Base-by-base conservation (phyloP, 805 yeast genomes). In the Hanseniaspora pseudoguilliermondii region DNA sequence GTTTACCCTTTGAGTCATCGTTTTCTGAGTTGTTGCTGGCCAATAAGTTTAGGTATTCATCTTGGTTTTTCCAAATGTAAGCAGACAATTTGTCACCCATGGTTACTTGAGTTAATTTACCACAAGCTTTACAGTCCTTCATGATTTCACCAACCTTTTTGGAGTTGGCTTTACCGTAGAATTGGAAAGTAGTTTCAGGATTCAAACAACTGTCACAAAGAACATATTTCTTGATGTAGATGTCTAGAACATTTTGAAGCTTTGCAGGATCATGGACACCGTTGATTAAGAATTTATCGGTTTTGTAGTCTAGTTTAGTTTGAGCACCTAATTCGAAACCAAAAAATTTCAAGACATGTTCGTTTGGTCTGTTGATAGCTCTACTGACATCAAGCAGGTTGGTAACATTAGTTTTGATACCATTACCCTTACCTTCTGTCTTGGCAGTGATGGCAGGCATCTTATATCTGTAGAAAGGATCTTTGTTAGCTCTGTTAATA, bases 361-460 rank as follows among this genome's bases (percentile, higher is more conserved):
- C 74, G 39, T 96, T 82, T 36, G 98, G 97, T 73, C 98, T 83
- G 62, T 86, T 86, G 61, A 93, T 77, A 23, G 97, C 95, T 65
- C 96, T 81, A 42, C 97, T 95, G 59, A 93, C 96, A 66, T 93
- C 97, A 41, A 85, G 74, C 55, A 88, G 81, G 72, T 93, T 93
- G 62, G 88, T 80, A 57, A 93, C 83, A 55, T 91, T 95, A 25
- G 98, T 93, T 71, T 89, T 90, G 73, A 93, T 93, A 82, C 98
- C 98, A 75, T 93, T 93, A 75, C 98, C 98, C 70, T 96, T 81
- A 71, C 98, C 98, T 75, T 93, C 97, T 62, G 87, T 87, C 78
- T 93, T 93, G 63, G 96, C 86, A 74, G 86, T 95, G 72, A 93
- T 84, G 44, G 95, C 85, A 68, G 98, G 98, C 98, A 93, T 93